Evolutionary conservation across 2,329 filamentous ascomycete species (phyloP).

Genomic region (Phyllosticta citribraziliensis): DNA sequence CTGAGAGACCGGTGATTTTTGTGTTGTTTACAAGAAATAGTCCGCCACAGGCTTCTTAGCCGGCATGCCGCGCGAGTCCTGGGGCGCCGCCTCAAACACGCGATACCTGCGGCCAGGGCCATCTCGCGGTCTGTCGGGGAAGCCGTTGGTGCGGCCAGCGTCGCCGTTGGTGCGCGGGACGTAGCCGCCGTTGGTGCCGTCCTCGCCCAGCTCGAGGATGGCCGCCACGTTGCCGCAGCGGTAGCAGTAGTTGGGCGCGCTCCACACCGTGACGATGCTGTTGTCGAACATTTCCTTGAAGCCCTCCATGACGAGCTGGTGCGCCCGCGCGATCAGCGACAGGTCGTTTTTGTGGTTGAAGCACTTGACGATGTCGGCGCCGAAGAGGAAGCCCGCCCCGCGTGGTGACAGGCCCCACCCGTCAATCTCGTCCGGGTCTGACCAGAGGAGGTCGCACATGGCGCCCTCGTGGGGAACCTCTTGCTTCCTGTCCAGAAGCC

Average conservation of each 20-base stretch:
- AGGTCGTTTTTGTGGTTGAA: slow-evolving; percentile 97
- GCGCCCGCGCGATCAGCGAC: slow-evolving; percentile 88
- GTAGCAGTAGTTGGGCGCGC: slow-evolving; percentile 69
- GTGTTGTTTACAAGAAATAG: slow-evolving; percentile 63
- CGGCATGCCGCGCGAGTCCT: slow-evolving; percentile 94
- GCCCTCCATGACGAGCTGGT: slow-evolving; percentile 98
- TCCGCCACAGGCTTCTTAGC: slow-evolving; percentile 97
- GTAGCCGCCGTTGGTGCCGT: slow-evolving; percentile 48
- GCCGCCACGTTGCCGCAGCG: slow-evolving; percentile 86
- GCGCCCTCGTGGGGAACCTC: slow-evolving; percentile 97
- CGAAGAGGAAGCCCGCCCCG: slow-evolving; percentile 91
- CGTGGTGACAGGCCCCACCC: slow-evolving; percentile 92
- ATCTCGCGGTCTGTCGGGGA: slow-evolving; percentile 32
- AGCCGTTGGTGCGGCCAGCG: slow-evolving; percentile 34
- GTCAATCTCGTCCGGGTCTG: slow-evolving; percentile 94
- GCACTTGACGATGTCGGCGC: slow-evolving; percentile 85
- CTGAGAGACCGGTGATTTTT: neutral
- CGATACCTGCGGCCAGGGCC: slow-evolving; percentile 85
- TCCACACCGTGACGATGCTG: slow-evolving; percentile 92
- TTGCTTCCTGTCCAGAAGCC: slow-evolving; percentile 89
- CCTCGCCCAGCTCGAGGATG: slow-evolving; percentile 84
- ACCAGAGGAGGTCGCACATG: slow-evolving; percentile 98
- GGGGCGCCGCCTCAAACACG: slow-evolving; percentile 92
- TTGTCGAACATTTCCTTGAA: slow-evolving; percentile 99
- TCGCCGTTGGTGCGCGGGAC: slow-evolving; percentile 57